A percentile compares a stretch with the other conserved stretches of the same genome.
Conservation (phyloP, 257 asterid genomes). For the Schizonepeta tenuifolia region DNA sequence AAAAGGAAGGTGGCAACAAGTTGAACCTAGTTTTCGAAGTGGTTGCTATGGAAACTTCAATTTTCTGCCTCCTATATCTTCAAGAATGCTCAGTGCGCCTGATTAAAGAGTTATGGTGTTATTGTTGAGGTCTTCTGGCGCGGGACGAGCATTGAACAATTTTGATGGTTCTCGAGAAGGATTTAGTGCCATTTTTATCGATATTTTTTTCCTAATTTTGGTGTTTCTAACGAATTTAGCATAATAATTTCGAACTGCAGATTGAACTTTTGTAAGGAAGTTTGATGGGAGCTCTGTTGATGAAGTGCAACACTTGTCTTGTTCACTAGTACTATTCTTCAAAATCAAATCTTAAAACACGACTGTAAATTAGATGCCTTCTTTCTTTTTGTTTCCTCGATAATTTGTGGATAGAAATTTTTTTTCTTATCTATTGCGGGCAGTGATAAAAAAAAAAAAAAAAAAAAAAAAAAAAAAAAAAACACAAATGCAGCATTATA, state of each 20-base stretch:
- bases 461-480: too few relatives aligned
- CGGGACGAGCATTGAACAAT: conserved; percentile 22
- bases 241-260: conserved; percentile 31
- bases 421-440: not conserved
- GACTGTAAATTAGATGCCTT: not conserved
- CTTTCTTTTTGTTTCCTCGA: not conserved
- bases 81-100: conserved; percentile 21
- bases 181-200: conserved; percentile 16
- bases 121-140: conserved; percentile 6
- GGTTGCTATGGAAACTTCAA: conserved; percentile 37
- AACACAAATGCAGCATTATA: too few relatives aligned
- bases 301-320: not conserved
- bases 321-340: conserved; percentile 3
- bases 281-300: conserved; percentile 24
- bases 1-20: conserved; percentile 76
- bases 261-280: conserved; percentile 23
- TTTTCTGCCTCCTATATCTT: conserved; percentile 48
- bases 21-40: conserved; percentile 34
- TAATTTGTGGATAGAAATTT: not conserved
- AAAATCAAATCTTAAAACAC: not conserved
- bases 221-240: conserved; percentile 9
- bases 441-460: not conserved
- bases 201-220: conserved; percentile 32
- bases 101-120: conserved; percentile 4
- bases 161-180: conserved; percentile 32